These are phyloP conservation scores for Neurospora africana DNA, from an alignment of 495 filamentous ascomycete genomes.

Conservation along the genomic window DNA sequence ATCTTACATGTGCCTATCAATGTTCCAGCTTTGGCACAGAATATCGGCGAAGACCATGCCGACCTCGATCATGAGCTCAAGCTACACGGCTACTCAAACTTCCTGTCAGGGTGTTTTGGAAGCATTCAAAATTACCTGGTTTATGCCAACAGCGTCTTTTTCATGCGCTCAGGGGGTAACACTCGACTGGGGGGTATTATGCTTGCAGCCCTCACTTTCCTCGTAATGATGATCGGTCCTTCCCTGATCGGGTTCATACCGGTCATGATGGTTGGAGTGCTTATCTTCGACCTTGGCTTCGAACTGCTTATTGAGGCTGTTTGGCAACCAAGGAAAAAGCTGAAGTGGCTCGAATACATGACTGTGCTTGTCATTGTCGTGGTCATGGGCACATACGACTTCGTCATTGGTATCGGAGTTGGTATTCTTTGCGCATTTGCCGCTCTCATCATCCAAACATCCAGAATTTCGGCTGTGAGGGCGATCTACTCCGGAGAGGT, in stretches of 20 bases:
- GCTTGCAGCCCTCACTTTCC: conserved; percentile 69
- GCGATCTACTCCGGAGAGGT: conserved; percentile 78
- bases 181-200: conserved; percentile 78
- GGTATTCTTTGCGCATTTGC: conserved; percentile 89
- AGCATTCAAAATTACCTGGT: conserved; percentile 98
- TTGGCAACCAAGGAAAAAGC: conserved; percentile 75
- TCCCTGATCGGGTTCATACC: conserved; percentile 87
- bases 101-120: conserved; percentile 70
- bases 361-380: conserved; percentile 90
- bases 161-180: conserved; percentile 82
- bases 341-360: conserved; percentile 76
- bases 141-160: conserved; percentile 91
- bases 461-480: conserved; percentile 74
- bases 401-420: conserved; percentile 84
- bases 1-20: conserved; percentile 97
- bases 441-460: conserved; percentile 82
- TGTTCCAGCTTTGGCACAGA: conserved; percentile 81
- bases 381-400: conserved; percentile 93
- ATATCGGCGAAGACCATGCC: conserved; percentile 80
- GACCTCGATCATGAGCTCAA: conserved; percentile 87
- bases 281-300: conserved; percentile 90
- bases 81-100: conserved; percentile 87
- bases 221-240: conserved; percentile 75
- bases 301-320: conserved; percentile 82
- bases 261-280: conserved; percentile 87